Evolutionary conservation across 2,329 filamentous ascomycete genomes (phyloP).

Genomic region (Trichoderma endophyticum): DNA sequence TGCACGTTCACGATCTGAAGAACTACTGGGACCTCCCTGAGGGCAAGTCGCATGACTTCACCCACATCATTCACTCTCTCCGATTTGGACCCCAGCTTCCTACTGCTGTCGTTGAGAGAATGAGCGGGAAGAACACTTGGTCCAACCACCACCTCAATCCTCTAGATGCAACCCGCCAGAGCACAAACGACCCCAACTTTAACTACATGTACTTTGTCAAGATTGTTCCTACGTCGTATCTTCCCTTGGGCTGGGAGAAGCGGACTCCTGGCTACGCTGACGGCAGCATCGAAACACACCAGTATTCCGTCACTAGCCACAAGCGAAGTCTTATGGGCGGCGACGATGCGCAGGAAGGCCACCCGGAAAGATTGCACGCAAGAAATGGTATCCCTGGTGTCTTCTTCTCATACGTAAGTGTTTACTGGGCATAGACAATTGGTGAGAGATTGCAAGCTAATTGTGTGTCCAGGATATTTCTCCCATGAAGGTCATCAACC

Average conservation of each 20-base stretch:
- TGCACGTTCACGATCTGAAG: constrained; percentile 96
- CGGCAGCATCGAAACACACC: constrained; percentile 85
- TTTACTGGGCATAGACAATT: neutral
- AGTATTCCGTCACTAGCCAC: constrained; percentile 97
- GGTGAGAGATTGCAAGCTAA: neutral
- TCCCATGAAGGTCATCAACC: constrained; percentile 99
- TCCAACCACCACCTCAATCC: constrained; percentile 91
- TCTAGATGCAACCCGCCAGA: constrained; percentile 75
- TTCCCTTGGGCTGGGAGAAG: constrained; percentile 85
- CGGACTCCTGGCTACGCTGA: constrained; percentile 35
- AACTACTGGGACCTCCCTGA: constrained; percentile 81
- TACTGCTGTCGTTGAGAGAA: constrained; percentile 61
- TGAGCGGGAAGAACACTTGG: constrained; percentile 59
- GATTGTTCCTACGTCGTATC: constrained; percentile 92
- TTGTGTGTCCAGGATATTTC: constrained; percentile 72
- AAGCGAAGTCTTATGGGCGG: constrained; percentile 84
- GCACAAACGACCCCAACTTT: constrained; percentile 75
- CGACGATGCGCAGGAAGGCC: constrained; percentile 79
- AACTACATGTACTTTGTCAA: constrained; percentile 99
- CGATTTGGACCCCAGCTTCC: constrained; percentile 92
- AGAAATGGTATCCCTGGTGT: constrained; percentile 91
- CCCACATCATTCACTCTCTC: constrained; percentile 81
- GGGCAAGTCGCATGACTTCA: constrained; percentile 75
- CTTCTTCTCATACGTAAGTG: constrained; percentile 93
- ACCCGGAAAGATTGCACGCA: constrained; percentile 88